phyloP scores from a whole-genome alignment of 1,284 basidiomycete species.

The Pseudozyma flocculosa region DNA sequence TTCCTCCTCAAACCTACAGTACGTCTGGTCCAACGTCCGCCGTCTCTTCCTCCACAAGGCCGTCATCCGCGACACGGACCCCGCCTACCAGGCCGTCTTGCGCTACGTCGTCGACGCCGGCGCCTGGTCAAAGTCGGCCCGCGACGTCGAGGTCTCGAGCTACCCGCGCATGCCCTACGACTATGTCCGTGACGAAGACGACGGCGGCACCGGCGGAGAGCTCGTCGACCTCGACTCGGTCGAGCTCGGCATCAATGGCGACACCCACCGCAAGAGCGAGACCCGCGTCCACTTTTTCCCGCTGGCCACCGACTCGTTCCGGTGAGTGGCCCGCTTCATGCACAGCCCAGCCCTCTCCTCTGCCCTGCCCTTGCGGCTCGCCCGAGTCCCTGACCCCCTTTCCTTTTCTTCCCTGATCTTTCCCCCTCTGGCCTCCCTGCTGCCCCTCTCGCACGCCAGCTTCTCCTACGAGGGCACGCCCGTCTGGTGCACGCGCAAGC shows the following conservation, averaged over 20 bases:
- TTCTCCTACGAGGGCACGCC: slow-evolving; percentile 5
- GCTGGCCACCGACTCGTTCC: no score
- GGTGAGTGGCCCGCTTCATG: no score
- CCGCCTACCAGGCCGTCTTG: slow-evolving; percentile 14
- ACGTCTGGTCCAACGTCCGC: background rate
- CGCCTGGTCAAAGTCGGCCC: slow-evolving; percentile 1
- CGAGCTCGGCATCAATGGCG: background rate
- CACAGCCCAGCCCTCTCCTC: no score
- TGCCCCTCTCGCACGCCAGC: no score
- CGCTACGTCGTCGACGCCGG: slow-evolving; percentile 6
- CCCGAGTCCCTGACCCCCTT: no score
- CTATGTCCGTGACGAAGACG: slow-evolving; percentile 1
- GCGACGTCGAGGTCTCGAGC: slow-evolving; percentile 10
- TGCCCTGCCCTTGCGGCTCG: no score
- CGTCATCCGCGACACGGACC: slow-evolving; percentile 3
- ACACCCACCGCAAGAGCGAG: background rate
- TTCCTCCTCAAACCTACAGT: no score
- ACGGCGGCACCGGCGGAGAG: background rate
- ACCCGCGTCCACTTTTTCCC: no score
- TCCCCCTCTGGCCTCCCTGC: no score
- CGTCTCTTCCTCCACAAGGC: slow-evolving; percentile 3
- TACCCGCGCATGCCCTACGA: background rate
- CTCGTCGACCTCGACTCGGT: background rate
- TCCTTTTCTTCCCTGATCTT: no score
- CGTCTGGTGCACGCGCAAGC: slow-evolving; percentile 7